Percentiles rank a stretch among this genome's conserved stretches.
Evolutionary conservation across 495 filamentous ascomycete genomes (phyloP).

Genomic region (Hypomontagnella submonticulosa): DNA sequence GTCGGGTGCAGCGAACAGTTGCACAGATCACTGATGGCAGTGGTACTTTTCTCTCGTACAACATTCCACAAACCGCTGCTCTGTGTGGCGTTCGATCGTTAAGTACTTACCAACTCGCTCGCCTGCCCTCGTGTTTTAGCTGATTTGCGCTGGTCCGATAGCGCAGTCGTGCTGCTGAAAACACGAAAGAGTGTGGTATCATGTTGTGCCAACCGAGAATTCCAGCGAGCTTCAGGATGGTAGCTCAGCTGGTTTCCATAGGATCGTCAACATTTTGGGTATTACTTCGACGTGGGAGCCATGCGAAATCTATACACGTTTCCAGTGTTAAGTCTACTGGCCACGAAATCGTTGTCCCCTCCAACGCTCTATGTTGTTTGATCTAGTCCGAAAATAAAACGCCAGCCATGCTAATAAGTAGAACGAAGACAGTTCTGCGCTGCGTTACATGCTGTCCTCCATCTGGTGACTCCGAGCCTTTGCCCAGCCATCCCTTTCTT

Average conservation of each 20-base stretch:
- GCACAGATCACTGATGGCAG: not conserved
- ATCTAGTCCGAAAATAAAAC: constrained; percentile 16
- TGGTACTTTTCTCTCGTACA: not conserved
- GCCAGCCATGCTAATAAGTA: constrained; percentile 21
- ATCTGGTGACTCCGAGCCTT: constrained; percentile 73
- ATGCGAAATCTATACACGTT: not conserved
- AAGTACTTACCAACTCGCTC: too few species aligned
- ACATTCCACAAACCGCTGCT: not conserved
- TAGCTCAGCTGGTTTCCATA: too few species aligned
- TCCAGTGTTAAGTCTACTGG: not conserved
- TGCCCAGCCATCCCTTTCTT: constrained; percentile 71
- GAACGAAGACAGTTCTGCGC: not conserved
- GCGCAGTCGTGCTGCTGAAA: too few species aligned
- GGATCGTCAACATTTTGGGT: not conserved
- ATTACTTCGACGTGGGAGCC: not conserved
- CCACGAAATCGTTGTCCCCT: constrained; percentile 8
- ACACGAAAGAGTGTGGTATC: too few species aligned
- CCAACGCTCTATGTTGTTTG: constrained; percentile 12
- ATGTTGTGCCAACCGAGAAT: too few species aligned
- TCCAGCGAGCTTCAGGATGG: too few species aligned
- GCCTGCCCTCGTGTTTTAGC: not conserved
- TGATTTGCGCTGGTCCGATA: too few species aligned
- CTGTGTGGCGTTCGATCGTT: constrained; percentile 5
- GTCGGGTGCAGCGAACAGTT: constrained; percentile 1
- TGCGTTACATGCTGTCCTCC: constrained; percentile 75